Evolutionary conservation across 2,329 filamentous ascomycete species (phyloP), one percentile per base, ranked within the genome.

Genomic region (Sporothrix schenckii): DNA sequence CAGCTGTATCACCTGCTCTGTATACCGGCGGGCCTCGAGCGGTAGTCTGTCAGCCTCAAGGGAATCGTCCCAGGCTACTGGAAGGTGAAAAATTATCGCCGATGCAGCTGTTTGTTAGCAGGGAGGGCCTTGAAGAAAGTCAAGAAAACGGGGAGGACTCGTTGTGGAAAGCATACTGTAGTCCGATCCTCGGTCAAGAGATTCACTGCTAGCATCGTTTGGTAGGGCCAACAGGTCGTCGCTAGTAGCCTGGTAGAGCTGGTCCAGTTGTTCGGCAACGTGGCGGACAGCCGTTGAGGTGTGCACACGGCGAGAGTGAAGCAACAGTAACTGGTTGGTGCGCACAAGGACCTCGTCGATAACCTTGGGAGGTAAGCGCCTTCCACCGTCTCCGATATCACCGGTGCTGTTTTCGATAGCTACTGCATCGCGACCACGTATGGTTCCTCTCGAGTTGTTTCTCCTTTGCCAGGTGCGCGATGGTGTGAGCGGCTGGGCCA

Each of bases 201-300:
- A 7, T 47, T 41, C 61, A 47, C 27, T 52, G 13, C 11, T 19
- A 11, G 24, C 10, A 50, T 52, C 16, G 47, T 19, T 19, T 14
- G 61, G 61, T 11, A n/a, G 47, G 47, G 27, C 61, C 5, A 14
- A 27, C 30, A 83, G 39, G 11, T 49, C 81, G 11, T 75, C 76
- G 50, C 81, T 81, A 52, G 84, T 19, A 10, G 21, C 24, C 19
- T 34, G 66, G 77, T 92, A 92, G 58, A 91, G 80, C 63, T 80
- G 79, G 78, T 91, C 89, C 54, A 93, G 88, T 80, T 93, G 90
- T 80, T 92, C 89, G 1, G 90, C 89, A 21, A 92, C 85, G 75
- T 91, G 89, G 49, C 90, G 85, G 67, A 85, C 87, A n/a, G 90
- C 89, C 74, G 91, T 88, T 0, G 89, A 85, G 19, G 88, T 85